Evolutionary conservation across 139 green algal species (phyloP).

Genomic region (Dunaliella primolecta): DNA sequence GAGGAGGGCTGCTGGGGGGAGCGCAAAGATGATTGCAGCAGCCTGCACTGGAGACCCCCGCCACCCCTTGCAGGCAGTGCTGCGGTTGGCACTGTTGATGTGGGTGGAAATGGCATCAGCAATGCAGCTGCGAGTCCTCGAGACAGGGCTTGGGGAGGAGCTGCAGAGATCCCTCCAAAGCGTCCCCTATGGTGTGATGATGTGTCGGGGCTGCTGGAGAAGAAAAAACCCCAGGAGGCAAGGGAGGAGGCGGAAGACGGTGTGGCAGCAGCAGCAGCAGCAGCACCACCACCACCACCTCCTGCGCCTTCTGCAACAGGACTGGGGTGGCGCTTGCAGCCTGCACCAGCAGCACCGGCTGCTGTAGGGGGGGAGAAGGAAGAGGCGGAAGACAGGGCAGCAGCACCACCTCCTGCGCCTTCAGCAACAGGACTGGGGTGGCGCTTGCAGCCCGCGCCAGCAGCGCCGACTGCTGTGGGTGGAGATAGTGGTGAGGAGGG

Average conservation of each 20-base stretch:
- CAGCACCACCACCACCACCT: no score
- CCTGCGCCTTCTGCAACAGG: not conserved
- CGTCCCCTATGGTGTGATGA: not conserved
- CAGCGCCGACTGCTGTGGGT: not conserved
- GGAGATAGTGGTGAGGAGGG: no score
- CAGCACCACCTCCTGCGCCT: not conserved
- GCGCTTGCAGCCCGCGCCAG: not conserved
- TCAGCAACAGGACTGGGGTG: not conserved
- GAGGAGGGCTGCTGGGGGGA: not conserved
- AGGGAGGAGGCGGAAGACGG: no score
- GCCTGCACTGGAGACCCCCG: not conserved
- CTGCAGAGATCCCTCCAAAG: not conserved
- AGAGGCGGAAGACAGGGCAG: no score
- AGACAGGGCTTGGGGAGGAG: not conserved
- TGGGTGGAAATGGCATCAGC: no score
- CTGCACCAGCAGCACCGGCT: not conserved
- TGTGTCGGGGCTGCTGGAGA: not conserved
- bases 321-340: not conserved
- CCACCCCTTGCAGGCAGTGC: no score
- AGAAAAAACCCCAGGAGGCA: no score
- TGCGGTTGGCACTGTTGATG: no score
- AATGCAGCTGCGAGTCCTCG: no score
- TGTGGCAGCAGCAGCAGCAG: no score
- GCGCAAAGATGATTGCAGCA: not conserved
- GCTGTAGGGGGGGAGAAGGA: no score